These are phyloP conservation scores for Gossypium turneri DNA, from an alignment of 345 rosid genomes.

Conservation along the genomic window DNA sequence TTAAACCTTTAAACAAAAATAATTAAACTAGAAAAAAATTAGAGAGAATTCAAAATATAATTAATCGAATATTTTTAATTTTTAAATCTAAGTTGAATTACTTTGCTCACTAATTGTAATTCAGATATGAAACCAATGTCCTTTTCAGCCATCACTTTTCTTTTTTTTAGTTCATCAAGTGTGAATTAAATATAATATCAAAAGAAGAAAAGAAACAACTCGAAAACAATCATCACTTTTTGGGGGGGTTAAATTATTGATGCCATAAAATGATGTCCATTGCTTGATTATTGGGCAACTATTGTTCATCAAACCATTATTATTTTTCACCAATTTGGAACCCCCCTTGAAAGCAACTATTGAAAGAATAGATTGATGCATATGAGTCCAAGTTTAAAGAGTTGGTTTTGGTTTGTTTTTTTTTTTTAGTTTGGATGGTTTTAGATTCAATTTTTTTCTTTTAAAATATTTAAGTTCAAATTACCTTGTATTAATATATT, in stretches of 20 bases:
- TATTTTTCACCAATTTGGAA: too few relatives aligned
- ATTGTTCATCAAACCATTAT: background rate
- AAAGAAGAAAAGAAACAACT: too few relatives aligned
- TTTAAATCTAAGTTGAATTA: too few relatives aligned
- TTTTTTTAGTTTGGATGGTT: background rate
- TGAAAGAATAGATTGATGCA: background rate
- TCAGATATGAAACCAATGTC: too few relatives aligned
- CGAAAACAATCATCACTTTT: background rate
- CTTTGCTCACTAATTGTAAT: too few relatives aligned
- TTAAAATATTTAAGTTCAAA: background rate
- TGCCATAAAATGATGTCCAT: background rate
- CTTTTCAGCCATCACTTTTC: too few relatives aligned
- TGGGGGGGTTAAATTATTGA: background rate
- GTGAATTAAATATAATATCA: too few relatives aligned
- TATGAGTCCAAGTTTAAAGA: background rate
- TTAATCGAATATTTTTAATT: too few relatives aligned
- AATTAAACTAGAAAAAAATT: too few relatives aligned
- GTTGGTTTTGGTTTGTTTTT: background rate
- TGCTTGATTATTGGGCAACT: background rate
- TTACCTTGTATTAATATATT: background rate
- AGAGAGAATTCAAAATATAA: too few relatives aligned
- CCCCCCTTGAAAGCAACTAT: background rate
- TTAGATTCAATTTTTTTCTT: background rate
- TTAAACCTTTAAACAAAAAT: too few relatives aligned
- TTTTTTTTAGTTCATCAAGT: too few relatives aligned